Evolutionary conservation across 2,329 filamentous ascomycete species (phyloP), one percentile per base, ranked within the genome.

Genomic region (Claviceps pazoutovae): DNA sequence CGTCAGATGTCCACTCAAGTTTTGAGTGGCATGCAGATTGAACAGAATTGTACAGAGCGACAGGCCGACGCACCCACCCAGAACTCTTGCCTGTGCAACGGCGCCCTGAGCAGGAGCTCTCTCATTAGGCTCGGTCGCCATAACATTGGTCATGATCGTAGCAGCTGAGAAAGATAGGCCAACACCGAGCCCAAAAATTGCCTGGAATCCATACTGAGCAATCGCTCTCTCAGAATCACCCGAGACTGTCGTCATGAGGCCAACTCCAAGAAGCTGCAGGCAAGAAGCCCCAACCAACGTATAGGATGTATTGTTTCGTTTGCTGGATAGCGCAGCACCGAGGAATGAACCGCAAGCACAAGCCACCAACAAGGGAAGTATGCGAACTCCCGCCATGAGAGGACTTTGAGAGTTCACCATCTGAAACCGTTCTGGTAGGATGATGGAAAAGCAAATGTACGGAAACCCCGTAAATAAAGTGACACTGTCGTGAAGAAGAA

Each of bases 371-470:
- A 83, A 70, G 0, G 80, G 79, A 14, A 83, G 66, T 5, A 82
- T 68, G 45, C 79, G 74, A 4, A 82, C 61, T 4, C 79, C 78
- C 0, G 79, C 76, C 58, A 71, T 70, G 23, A 82, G 67, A 0
- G 75, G 70, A 36, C 64, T 71, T 48, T 80, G 71, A 5, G 66
- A 67, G 55, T 80, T 75, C 50, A 81, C 73, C 39, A 82, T 74
- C 54, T 83, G 79, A 48, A 81, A 78, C 6, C 78, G 68, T 56
- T 83, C 76, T 0, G 80, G 79, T 4, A 83, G 70, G 36, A 74
- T 71, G 52, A 82, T 73, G 13, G 78, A 72, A n/a, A 80, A 68
- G 4, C 75, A 68, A 21, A 83, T 73, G 54, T 80, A 82, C 0
- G 74, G 68, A 49, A 77, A 79, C 2, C 79, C 79, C 0, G 74